Conservation (phyloP, 805 yeast species). For the Cyberlindnera suaveolens region DNA sequence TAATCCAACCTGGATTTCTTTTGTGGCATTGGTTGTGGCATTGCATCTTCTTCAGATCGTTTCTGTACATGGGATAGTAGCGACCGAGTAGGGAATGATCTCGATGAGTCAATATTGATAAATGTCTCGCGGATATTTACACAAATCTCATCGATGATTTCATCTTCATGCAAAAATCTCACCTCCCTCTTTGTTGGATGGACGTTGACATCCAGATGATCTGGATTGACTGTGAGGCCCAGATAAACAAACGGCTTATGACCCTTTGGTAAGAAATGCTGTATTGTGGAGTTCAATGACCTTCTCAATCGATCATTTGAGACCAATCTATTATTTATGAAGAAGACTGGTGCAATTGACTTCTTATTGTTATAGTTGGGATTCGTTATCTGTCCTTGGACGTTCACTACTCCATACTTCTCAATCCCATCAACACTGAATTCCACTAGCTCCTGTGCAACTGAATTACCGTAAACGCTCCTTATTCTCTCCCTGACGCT, state of each 20-base stretch:
- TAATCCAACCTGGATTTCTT: constrained; percentile 46
- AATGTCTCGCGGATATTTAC: constrained; percentile 43
- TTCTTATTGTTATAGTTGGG: constrained; percentile 69
- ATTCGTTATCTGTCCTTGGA: constrained; percentile 60
- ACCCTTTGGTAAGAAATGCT: constrained; percentile 67
- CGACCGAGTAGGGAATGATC: constrained; percentile 65
- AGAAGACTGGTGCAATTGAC: constrained; percentile 61
- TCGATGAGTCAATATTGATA: constrained; percentile 53
- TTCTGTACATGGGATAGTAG: constrained; percentile 31
- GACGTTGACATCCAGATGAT: constrained; percentile 81
- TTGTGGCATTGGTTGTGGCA: constrained; percentile 1
- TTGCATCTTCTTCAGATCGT: constrained; percentile 11
- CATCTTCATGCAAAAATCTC: constrained; percentile 78
- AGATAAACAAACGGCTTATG: constrained; percentile 71
- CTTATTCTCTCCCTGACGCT: constrained; percentile 64
- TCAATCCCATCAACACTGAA: constrained; percentile 30
- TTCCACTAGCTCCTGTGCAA: constrained; percentile 59
- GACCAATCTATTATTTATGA: constrained; percentile 81
- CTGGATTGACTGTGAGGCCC: constrained; percentile 59
- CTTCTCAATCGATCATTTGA: constrained; percentile 73
- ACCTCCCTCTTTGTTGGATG: constrained; percentile 97
- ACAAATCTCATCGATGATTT: constrained; percentile 62
- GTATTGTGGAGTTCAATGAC: constrained; percentile 44
- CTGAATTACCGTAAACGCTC: constrained; percentile 58
- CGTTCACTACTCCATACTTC: constrained; percentile 42